Evolutionary conservation across 306 rosid genomes (phyloP), one percentile per base, ranked within the genome.

Genomic region (Cicer judaicum): DNA sequence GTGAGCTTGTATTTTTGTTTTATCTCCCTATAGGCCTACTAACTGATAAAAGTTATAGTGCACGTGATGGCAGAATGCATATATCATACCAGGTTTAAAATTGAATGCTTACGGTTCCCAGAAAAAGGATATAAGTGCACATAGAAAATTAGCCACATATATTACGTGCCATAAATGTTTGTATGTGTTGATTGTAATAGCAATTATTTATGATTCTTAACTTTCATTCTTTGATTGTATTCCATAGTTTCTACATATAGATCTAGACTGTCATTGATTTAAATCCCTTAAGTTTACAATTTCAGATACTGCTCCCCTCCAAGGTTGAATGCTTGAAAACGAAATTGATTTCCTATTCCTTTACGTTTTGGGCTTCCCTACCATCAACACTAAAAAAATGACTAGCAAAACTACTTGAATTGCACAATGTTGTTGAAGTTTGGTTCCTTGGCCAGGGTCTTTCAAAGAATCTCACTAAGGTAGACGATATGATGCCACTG

Each of bases 101-200:
- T 56, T 34, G 44, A 36, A 43, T 70, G 39, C 42, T 42, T 68
- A 70, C 12, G 29, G 34, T 69, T 74, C 71, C 52, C 7, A 13
- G 42, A 43, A 79, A 75, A 70, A 39, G 21, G n/a, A 54, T 15
- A 49, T 41, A 62, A 60, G 62, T 47, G 63, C 68, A 63, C 69
- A 78, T 6, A 55, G 77, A 46, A 41, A 78, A 43, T 44, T 10
- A 46, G 18, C 16, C 9, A 65, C 34, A 48, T 15, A 44, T 47
- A 56, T 38, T 54, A 52, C 44, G 49, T 77, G 66, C 50, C 44
- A 10, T 14, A n/a, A 38, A 64, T 12, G 13, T 39, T 36, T 47
- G 70, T 21, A 57, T 57, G 7, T 29, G 42, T 10, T 9, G 40
- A 57, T 57, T 34, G 64, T 57, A 57, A 13, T 57, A 9, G 41